A percentile compares a stretch with the other conserved stretches of the same genome.
Evolutionary conservation across 1,139 yeast genomes (phyloP).

Genomic region (Candida labiduridarum): DNA sequence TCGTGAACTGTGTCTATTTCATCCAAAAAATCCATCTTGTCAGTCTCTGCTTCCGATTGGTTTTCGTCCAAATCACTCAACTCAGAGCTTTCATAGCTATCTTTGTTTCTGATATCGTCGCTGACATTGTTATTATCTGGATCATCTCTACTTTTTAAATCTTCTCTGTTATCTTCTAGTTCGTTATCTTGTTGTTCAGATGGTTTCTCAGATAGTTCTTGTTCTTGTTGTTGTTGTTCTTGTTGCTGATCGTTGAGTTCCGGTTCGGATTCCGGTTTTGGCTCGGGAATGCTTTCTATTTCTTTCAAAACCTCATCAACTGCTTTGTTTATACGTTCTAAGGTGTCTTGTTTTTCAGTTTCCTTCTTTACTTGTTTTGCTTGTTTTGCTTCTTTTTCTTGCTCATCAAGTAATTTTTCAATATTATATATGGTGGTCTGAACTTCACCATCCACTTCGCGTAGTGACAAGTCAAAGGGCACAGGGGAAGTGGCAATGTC

Average conservation of each 20-base stretch:
- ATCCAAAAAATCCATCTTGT: slow-evolving; percentile 62
- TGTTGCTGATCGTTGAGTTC: neutral
- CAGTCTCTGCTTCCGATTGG: slow-evolving; percentile 81
- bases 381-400: slow-evolving; percentile 2
- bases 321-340: neutral
- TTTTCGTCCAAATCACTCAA: slow-evolving; percentile 63
- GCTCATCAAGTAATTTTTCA: slow-evolving; percentile 6
- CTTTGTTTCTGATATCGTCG: slow-evolving; percentile 15
- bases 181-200: slow-evolving; percentile 3
- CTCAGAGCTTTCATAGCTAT: slow-evolving; percentile 46
- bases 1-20: slow-evolving; percentile 20
- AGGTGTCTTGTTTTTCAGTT: slow-evolving; percentile 1
- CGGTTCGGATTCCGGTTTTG: neutral
- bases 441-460: slow-evolving; percentile 12
- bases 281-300: neutral
- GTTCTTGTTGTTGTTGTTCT: slow-evolving; percentile 1
- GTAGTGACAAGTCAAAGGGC: slow-evolving; percentile 26
- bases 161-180: neutral
- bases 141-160: neutral
- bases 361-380: neutral
- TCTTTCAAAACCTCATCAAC: slow-evolving; percentile 1
- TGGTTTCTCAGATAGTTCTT: neutral
- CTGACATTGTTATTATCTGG: neutral
- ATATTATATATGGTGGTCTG: slow-evolving; percentile 6
- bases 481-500: slow-evolving; percentile 47